Evolutionary conservation across 2,329 filamentous ascomycete species (phyloP), one percentile per base, ranked within the genome.

Genomic region (Immersiporthe knoxdaviesiana): DNA sequence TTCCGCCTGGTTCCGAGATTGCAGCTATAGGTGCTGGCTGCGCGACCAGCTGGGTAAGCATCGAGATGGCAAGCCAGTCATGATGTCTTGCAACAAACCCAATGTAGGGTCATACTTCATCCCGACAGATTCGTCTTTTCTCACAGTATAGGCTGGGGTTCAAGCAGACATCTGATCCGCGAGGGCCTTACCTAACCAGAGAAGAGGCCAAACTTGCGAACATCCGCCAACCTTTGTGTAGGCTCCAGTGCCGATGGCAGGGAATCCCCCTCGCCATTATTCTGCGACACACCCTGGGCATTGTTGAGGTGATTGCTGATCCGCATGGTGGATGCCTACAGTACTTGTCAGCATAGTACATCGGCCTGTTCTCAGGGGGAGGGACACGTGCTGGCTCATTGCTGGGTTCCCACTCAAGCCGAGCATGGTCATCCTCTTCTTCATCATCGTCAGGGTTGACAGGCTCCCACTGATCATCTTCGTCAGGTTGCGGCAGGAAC

Each of bases 31-130:
- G 91, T 32, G 93, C 92, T n/a, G 94, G 94, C 1, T 97, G 93
- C 80, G 94, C 94, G 59, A 97, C 94, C 24, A 97, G 90, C 77
- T 97, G 93, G 90, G 83, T 97, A 66, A 86, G 84, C 72, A 82
- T 88, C 64, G 73, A 79, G 50, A 72, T 74, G 67, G 69, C 67
- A 60, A 72, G 72, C 67, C 72, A 68, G 71, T 39, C 64, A 50
- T 69, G 56, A 71, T 18, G 32, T 32, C 27, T 52, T 35, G 24
- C 56, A 27, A 6, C 27, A 1, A n/a, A 35, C n/a, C n/a, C 41
- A 24, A n/a, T 63, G 54, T 56, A 47, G 64, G 30, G n/a, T 8
- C 8, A 14, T 18, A 3, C 24, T 37, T 50, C 8, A 12, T 32
- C n/a, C 5, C 3, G 16, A 21, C 41, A 60, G 18, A 10, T 54